Evolutionary conservation across 164 flowering plant genomes (phyloP).

Genomic region (Berberis vulgaris): DNA sequence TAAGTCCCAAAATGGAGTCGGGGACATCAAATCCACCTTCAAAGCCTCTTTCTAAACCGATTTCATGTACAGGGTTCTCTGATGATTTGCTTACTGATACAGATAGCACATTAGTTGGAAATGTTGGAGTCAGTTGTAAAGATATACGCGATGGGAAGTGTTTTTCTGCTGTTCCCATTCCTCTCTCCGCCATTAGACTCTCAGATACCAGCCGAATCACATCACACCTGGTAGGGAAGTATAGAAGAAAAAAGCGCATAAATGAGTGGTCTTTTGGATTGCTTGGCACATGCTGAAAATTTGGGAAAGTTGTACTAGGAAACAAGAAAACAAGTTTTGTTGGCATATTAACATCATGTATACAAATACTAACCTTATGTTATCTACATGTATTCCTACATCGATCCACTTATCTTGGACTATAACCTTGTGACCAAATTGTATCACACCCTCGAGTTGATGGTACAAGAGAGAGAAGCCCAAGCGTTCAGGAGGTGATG

Average conservation of each 20-base stretch:
- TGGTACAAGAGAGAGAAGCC: conserved; percentile 62
- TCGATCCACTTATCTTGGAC: conserved; percentile 56
- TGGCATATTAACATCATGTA: no score
- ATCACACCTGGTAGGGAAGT: conserved; percentile 45
- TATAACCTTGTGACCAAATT: conserved; percentile 45
- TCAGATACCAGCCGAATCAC: conserved; percentile 52
- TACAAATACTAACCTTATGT: conserved; percentile 50
- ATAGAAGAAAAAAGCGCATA: neutral
- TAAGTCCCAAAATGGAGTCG: conserved; percentile 32
- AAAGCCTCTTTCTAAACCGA: conserved; percentile 43
- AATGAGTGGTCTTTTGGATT: no score
- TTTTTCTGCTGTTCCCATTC: conserved; percentile 65
- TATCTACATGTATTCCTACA: conserved; percentile 52
- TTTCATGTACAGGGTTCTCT: conserved; percentile 57
- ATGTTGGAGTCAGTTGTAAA: conserved; percentile 61
- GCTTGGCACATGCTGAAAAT: no score
- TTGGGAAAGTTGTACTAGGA: no score
- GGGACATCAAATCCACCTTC: conserved; percentile 60
- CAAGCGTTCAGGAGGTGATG: conserved; percentile 32
- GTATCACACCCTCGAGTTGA: conserved; percentile 85
- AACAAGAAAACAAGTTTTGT: no score
- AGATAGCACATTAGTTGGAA: conserved; percentile 48
- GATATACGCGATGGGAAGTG: conserved; percentile 86
- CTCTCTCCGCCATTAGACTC: conserved; percentile 46
- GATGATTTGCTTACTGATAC: conserved; percentile 84